A percentile compares a stretch with the other conserved stretches of the same genome.
These are phyloP conservation scores for Chloranthus sessilifolius DNA, from an alignment of 164 flowering plant species.

Conservation along the genomic window DNA sequence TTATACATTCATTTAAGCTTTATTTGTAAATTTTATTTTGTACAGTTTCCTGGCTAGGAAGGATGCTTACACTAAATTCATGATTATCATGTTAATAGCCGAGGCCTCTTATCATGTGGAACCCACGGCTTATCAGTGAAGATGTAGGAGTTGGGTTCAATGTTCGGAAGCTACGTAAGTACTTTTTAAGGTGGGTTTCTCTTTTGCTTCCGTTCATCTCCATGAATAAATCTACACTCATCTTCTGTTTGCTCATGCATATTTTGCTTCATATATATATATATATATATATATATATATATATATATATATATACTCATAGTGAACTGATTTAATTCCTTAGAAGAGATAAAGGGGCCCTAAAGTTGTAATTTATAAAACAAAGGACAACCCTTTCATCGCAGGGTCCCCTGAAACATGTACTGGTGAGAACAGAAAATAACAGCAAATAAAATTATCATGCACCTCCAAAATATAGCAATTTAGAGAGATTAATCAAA, in stretches of 20 bases:
- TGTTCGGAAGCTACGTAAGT: constrained; percentile 70
- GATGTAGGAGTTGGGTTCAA: constrained; percentile 97
- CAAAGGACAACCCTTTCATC: too few species aligned
- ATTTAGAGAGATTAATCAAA: too few species aligned
- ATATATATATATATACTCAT: background rate
- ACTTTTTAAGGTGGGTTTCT: constrained; percentile 62
- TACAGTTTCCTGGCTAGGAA: constrained; percentile 10
- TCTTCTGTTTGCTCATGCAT: background rate
- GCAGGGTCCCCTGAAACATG: too few species aligned
- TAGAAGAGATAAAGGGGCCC: too few species aligned
- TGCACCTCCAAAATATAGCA: too few species aligned
- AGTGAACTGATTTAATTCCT: background rate
- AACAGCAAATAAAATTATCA: too few species aligned
- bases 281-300: background rate
- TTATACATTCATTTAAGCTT: too few species aligned
- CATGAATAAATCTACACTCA: too few species aligned
- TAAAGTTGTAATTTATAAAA: too few species aligned
- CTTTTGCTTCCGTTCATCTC: constrained; percentile 4
- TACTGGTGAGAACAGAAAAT: too few species aligned
- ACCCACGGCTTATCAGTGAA: constrained; percentile 90
- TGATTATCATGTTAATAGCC: constrained; percentile 44
- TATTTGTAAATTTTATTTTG: constrained; percentile 3
- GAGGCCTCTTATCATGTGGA: constrained; percentile 99
- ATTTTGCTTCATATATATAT: background rate
- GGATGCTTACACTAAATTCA: constrained; percentile 8